Conservation (phyloP, 2,329 filamentous ascomycete genomes). For the Beauveria pseudobassiana region DNA sequence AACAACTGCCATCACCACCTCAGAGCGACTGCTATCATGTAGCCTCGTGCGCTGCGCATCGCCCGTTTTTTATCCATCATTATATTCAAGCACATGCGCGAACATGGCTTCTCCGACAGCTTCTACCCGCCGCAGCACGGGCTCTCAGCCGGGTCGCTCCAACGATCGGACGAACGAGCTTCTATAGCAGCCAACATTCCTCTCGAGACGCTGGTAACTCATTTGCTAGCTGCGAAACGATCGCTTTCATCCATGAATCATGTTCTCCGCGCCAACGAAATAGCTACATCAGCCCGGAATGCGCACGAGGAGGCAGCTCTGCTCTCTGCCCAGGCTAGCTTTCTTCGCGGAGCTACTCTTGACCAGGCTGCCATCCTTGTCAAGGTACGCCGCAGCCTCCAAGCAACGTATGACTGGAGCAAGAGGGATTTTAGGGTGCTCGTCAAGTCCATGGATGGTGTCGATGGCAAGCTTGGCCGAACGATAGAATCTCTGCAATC, state of each 20-base stretch:
- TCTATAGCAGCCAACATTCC: slow-evolving; percentile 19
- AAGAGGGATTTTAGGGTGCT: slow-evolving; percentile 54
- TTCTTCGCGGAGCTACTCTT: slow-evolving; percentile 54
- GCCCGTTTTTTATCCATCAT: background rate
- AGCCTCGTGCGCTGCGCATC: background rate
- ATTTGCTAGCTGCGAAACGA: slow-evolving; percentile 81
- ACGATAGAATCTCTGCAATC: slow-evolving; percentile 59
- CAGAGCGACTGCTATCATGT: slow-evolving; percentile 6
- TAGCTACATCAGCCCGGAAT: slow-evolving; percentile 67
- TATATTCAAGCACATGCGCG: background rate
- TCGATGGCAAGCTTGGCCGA: slow-evolving; percentile 54
- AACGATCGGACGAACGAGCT: slow-evolving; percentile 15
- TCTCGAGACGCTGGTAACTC: slow-evolving; percentile 72
- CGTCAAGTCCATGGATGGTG: slow-evolving; percentile 57
- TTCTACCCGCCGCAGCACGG: slow-evolving; percentile 29
- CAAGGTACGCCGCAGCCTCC: slow-evolving; percentile 43
- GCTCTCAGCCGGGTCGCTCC: slow-evolving; percentile 28
- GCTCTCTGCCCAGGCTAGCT: slow-evolving; percentile 61
- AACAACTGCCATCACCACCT: background rate
- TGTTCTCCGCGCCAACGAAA: slow-evolving; percentile 79
- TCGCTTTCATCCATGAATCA: slow-evolving; percentile 77
- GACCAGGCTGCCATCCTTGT: slow-evolving; percentile 47
- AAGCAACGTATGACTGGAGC: slow-evolving; percentile 48
- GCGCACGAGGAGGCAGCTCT: slow-evolving; percentile 74
- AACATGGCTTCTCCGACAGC: slow-evolving; percentile 30